Evolutionary conservation across 768 basidiomycete species (phyloP).

Genomic region (Lentinus tigrinus): DNA sequence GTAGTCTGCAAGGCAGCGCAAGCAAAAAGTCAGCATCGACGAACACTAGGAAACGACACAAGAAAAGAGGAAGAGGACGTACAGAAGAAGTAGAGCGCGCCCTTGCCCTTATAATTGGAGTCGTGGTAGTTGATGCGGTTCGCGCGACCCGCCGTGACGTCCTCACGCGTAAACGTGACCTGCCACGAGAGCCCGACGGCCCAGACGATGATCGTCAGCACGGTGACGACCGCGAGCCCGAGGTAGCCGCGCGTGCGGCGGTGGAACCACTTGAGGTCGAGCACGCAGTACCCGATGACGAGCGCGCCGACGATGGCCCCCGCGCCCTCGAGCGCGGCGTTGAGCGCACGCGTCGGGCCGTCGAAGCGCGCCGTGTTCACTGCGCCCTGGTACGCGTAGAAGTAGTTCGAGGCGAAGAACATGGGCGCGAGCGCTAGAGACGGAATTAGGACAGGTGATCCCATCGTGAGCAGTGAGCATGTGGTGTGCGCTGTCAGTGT

Average conservation of each 20-base stretch:
- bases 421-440: slow-evolving; percentile 35
- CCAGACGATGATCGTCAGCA: slow-evolving; percentile 37
- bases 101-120: slow-evolving; percentile 32
- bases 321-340: slow-evolving; percentile 36
- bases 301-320: slow-evolving; percentile 44
- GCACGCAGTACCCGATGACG: slow-evolving; percentile 39
- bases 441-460: too few species aligned
- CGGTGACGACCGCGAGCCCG: slow-evolving; percentile 34
- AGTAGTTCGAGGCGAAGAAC: slow-evolving; percentile 46
- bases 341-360: slow-evolving; percentile 44
- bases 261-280: slow-evolving; percentile 34
- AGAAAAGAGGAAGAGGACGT: slow-evolving; percentile 10
- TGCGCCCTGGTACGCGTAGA: slow-evolving; percentile 46
- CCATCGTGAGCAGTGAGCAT: neutral
- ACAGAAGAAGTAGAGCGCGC: slow-evolving; percentile 41
- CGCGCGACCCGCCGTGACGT: slow-evolving; percentile 3
- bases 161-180: slow-evolving; percentile 35
- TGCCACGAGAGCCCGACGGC: slow-evolving; percentile 39
- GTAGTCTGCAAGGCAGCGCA: slow-evolving; percentile 32
- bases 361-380: slow-evolving; percentile 40
- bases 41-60: too few species aligned
- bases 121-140: slow-evolving; percentile 33
- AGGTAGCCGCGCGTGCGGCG: slow-evolving; percentile 40
- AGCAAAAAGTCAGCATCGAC: too few species aligned
- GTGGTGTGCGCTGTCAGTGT: neutral